phyloP scores from a whole-genome alignment of 2,329 filamentous ascomycete species.

The Colletotrichum musae region DNA sequence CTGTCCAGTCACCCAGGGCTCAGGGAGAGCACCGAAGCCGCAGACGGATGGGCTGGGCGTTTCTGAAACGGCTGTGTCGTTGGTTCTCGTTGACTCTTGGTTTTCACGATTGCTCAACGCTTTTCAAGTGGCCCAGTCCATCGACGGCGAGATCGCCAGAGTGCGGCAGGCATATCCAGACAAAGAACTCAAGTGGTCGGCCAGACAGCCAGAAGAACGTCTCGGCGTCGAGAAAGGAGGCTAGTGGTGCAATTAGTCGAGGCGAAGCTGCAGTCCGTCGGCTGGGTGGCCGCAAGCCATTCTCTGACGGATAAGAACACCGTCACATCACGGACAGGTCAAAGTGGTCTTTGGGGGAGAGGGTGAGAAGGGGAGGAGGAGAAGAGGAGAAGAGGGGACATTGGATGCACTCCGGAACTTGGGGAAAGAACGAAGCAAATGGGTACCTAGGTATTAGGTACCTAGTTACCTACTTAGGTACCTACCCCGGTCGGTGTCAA shows the following conservation, averaged over 20 bases:
- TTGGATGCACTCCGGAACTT: background rate
- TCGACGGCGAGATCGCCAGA: background rate
- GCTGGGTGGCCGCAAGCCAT: constrained; percentile 28
- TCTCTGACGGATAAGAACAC: constrained; percentile 15
- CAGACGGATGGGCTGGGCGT: constrained; percentile 4
- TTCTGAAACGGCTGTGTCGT: background rate
- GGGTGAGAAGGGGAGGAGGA: background rate
- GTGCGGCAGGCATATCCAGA: constrained; percentile 20
- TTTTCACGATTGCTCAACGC: background rate
- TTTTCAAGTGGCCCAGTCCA: background rate
- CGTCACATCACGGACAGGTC: constrained; percentile 18
- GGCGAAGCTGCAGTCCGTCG: constrained; percentile 32
- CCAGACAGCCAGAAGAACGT: constrained; percentile 14
- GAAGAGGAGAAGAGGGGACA: background rate
- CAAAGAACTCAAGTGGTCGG: constrained; percentile 20
- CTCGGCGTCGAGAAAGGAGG: constrained; percentile 14
- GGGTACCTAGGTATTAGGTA: no score
- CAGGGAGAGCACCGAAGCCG: no score
- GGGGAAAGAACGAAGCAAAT: background rate
- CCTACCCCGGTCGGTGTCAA: no score
- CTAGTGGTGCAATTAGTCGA: constrained; percentile 26
- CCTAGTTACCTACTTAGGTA: no score
- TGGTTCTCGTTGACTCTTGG: background rate
- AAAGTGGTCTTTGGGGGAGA: constrained; percentile 13
- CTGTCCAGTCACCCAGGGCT: no score